These are phyloP conservation scores for Trametes cinnabarina DNA, from an alignment of 768 basidiomycete species.

Conservation along the genomic window DNA sequence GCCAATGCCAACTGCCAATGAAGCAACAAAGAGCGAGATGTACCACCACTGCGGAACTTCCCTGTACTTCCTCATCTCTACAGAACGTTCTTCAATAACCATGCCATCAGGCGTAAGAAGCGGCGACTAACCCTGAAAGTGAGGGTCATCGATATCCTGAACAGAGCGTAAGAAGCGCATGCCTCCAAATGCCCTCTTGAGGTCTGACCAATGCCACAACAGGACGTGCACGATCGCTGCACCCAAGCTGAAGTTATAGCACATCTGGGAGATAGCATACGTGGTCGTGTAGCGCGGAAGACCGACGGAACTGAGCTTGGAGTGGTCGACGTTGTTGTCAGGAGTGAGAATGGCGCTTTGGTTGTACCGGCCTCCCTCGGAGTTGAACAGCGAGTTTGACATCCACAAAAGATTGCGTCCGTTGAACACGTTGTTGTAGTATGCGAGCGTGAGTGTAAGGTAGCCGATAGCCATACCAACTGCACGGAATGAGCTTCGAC, in stretches of 20 bases:
- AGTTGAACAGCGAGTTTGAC: conserved; percentile 46
- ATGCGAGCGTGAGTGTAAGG: conserved; percentile 39
- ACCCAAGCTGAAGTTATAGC: conserved; percentile 50
- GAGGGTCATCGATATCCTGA: conserved; percentile 48
- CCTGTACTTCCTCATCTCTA: conserved; percentile 50
- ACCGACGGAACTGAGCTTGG: conserved; percentile 29
- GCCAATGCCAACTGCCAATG: conserved; percentile 50
- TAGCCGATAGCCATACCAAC: conserved; percentile 52
- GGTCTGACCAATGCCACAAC: conserved; percentile 52
- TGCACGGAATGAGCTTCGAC: conserved; percentile 11
- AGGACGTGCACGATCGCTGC: conserved; percentile 48
- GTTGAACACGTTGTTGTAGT: conserved; percentile 46
- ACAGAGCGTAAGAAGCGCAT: conserved; percentile 37
- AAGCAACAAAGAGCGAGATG: conserved; percentile 41
- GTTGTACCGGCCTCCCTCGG: conserved; percentile 39
- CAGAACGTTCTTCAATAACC: not conserved
- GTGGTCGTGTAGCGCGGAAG: conserved; percentile 42
- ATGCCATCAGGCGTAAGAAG: not conserved
- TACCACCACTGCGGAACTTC: conserved; percentile 60
- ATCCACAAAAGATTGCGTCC: conserved; percentile 46
- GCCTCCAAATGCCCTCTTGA: conserved; percentile 44
- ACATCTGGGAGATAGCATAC: conserved; percentile 47
- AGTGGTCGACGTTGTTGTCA: conserved; percentile 36
- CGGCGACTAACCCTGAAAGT: conserved; percentile 40
- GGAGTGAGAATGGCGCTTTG: conserved; percentile 41